Base-by-base conservation (phyloP, 2,329 filamentous ascomycete species). In the Metarhizium rileyi region DNA sequence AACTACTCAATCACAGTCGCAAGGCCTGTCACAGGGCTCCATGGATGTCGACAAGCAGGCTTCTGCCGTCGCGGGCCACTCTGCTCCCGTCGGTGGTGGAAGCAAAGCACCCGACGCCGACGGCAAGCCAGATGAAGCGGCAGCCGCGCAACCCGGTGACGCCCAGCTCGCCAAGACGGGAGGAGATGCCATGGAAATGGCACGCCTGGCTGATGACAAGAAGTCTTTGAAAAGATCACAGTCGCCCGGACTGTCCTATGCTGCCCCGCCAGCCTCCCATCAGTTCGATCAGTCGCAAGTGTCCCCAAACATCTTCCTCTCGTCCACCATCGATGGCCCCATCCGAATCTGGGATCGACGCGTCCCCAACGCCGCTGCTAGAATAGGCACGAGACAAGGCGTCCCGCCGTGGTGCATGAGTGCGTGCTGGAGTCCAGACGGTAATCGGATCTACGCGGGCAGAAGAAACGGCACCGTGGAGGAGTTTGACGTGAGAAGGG, bases 401-500 rank as follows among this genome's bases (percentile, higher is more conserved):
- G 87, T 89, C 1, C 91, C 93, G 1, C 93, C 91, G 0, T 98
- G 91, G 91, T 97, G 91, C 66, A 96, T 95, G 83, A 90, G 88
- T 56, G 89, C 90, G 1, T 95, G 90, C 70, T 98, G 93, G 93
- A 91, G 86, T 49, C 90, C 90, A 0, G 87, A 96, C 63, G 93
- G 93, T 14, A 97, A 97, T 67, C 89, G 81, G 66, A 90, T 98
- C 59, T 98, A 95, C 67, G 90, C 87, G 0, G 93, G 93, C 0
- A 77, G 93, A 26, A 78, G 93, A 51, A 97, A 97, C 66, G 80
- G 89, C 47, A 94, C 89, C 0, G 93, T 98, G 0, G 93, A 98
- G 58, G 93, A 98, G 67, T 98, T 87, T 67, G 89, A 82, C 60
- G 74, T 98, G 18, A 88, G 93, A 63, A 89, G 90, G 59, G 81